Evolutionary conservation across 108 stramenopile genomes (phyloP), one percentile per base, ranked within the genome.

Genomic region (Cyclotella atomus): DNA sequence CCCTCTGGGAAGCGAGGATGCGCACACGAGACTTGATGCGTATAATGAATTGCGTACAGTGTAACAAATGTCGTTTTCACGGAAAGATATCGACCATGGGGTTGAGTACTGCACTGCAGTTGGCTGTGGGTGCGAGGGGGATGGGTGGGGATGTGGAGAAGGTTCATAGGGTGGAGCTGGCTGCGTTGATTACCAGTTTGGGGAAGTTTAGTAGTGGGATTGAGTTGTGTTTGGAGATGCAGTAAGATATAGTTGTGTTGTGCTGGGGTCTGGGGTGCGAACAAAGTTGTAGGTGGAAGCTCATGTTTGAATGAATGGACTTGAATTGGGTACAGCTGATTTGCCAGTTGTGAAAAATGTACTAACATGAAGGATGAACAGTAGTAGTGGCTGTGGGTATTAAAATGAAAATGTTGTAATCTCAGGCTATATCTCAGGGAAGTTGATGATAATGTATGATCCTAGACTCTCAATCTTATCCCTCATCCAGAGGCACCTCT

Each of bases 11-110:
- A 61, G 94, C 91, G 17, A 63, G 95, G 28, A 90, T 94, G 93
- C 83, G 93, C 23, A 85, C 89, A 1, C 71, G 93, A 64, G 92
- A 97, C 34, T 84, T 99, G n/a, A 75, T 90, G 65, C 88, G 97
- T 5, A 91, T 97, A 27, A 96, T 98, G 89, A 97, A 98, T 76
- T 99, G 98, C 75, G 97, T 99, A 32, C 97, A 96, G 70, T 99
- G 97, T 84, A 97, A 98, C 76, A 97, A 96, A 68, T 99, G 99
- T 74, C 83, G 93, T 30, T 80, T 97, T 12, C 94, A 95, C 70
- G 97, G 95, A 23, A 96, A 96, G 67, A 85, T 97, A 27, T 79
- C 87, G 8, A 86, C 87, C n/a, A 71, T 97, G 81, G 96, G 96
- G n/a, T 57, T 97, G 27, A 90, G 91, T 24, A 97, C 96, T 2